Evolutionary conservation across 139 green algal genomes (phyloP).

Genomic region (Closterium sp.): DNA sequence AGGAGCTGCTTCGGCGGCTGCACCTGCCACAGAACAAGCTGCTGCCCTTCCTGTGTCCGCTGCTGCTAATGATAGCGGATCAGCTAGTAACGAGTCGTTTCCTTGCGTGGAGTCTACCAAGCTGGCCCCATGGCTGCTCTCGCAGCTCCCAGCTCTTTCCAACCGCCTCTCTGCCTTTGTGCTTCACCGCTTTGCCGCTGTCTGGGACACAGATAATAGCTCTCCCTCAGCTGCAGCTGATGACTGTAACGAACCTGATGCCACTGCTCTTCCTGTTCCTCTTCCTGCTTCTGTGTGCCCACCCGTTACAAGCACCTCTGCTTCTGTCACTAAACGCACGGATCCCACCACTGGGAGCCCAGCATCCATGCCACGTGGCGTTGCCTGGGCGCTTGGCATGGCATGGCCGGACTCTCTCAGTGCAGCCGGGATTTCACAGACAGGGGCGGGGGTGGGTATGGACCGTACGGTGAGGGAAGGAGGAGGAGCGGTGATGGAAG

Average conservation of each 20-base stretch:
- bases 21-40: neutral
- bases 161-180: neutral
- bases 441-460: too few species aligned
- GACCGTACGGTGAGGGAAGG: neutral
- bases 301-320: neutral
- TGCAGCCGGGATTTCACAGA: neutral
- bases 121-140: neutral
- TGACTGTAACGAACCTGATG: neutral
- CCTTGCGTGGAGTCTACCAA: neutral
- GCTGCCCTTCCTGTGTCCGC: neutral
- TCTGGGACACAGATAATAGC: too few species aligned
- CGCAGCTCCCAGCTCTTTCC: neutral
- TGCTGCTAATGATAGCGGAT: neutral
- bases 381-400: neutral
- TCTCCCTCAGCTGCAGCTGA: neutral
- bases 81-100: neutral
- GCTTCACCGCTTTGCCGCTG: neutral
- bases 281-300: neutral
- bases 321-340: neutral
- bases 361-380: neutral
- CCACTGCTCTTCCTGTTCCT: neutral
- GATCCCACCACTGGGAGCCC: neutral
- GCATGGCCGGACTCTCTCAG: neutral
- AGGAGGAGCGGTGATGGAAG: neutral
- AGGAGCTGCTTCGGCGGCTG: neutral